Evolutionary conservation across 163 green algal species (phyloP).

Genomic region (Chloromonas sp.): DNA sequence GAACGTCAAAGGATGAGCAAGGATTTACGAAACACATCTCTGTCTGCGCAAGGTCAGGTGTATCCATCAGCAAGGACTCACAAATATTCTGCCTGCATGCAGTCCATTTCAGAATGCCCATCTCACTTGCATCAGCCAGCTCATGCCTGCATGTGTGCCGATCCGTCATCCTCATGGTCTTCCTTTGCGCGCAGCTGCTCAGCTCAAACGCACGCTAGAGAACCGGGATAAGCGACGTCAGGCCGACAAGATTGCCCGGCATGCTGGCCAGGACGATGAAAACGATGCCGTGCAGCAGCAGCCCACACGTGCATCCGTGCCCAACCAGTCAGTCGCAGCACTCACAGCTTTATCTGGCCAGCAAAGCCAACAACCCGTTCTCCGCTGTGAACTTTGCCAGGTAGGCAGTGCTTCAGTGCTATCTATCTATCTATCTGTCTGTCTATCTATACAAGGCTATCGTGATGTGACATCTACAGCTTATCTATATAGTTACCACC

Average conservation of each 20-base stretch:
- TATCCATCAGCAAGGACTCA: neutral
- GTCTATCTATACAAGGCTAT: too few relatives aligned
- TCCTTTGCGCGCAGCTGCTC: neutral
- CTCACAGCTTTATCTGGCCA: neutral
- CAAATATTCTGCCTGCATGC: neutral
- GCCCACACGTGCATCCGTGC: neutral
- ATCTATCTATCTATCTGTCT: neutral
- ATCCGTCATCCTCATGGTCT: neutral
- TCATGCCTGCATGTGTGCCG: too few relatives aligned
- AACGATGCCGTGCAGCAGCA: neutral
- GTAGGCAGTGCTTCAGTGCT: neutral
- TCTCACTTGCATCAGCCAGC: neutral
- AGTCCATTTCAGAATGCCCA: neutral
- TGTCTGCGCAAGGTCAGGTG: neutral
- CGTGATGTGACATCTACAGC: too few relatives aligned
- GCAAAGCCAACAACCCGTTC: neutral
- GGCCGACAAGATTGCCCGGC: neutral
- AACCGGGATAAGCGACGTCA: neutral
- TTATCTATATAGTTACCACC: too few relatives aligned
- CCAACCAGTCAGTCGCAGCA: neutral
- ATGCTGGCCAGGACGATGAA: neutral
- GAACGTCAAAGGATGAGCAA: neutral
- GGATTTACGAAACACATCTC: neutral
- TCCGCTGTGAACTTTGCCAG: conserved; percentile 7
- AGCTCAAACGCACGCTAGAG: neutral